A percentile compares a stretch with the other conserved stretches of the same genome.
These are phyloP conservation scores for Hirsutella thompsonii DNA, from an alignment of 2,329 filamentous ascomycete genomes.

Conservation along the genomic window DNA sequence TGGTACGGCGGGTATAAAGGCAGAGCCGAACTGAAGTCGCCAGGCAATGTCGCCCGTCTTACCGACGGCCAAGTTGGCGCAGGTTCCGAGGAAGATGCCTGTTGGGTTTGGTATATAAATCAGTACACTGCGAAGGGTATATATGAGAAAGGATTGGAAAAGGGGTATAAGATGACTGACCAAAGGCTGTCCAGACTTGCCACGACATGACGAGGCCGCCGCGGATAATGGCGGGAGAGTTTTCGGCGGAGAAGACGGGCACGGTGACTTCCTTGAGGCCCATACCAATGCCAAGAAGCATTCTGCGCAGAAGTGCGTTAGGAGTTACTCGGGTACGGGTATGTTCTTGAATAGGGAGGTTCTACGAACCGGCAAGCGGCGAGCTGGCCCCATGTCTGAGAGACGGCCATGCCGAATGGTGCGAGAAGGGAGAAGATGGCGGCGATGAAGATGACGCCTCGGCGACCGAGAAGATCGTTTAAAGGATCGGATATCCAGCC, in stretches of 20 bases:
- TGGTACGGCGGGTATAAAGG: conserved; percentile 52
- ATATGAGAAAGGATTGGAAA: too few species aligned
- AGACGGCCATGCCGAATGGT: conserved; percentile 45
- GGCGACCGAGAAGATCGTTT: conserved; percentile 45
- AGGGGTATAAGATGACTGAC: too few species aligned
- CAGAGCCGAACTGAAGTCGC: conserved; percentile 51
- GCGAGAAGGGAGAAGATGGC: conserved; percentile 49
- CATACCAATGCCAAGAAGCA: conserved; percentile 47
- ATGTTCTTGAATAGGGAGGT: not conserved
- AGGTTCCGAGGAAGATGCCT: conserved; percentile 54
- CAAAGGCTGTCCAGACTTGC: conserved; percentile 42
- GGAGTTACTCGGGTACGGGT: not conserved
- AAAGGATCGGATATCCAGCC: conserved; percentile 50
- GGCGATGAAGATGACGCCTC: conserved; percentile 50
- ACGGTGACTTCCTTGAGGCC: conserved; percentile 36
- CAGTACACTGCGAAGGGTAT: too few species aligned
- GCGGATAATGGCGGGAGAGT: conserved; percentile 36
- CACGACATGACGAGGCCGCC: conserved; percentile 41
- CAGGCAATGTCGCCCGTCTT: conserved; percentile 45
- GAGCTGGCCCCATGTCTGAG: conserved; percentile 46
- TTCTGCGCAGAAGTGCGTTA: conserved; percentile 7
- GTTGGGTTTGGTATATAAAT: conserved; percentile 3
- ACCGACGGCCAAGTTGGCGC: conserved; percentile 51
- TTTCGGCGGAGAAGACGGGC: conserved; percentile 40
- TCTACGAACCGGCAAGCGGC: conserved; percentile 36